Base-by-base conservation (phyloP, 2,329 filamentous ascomycete genomes). In the Nectriaceae sp. region DNA sequence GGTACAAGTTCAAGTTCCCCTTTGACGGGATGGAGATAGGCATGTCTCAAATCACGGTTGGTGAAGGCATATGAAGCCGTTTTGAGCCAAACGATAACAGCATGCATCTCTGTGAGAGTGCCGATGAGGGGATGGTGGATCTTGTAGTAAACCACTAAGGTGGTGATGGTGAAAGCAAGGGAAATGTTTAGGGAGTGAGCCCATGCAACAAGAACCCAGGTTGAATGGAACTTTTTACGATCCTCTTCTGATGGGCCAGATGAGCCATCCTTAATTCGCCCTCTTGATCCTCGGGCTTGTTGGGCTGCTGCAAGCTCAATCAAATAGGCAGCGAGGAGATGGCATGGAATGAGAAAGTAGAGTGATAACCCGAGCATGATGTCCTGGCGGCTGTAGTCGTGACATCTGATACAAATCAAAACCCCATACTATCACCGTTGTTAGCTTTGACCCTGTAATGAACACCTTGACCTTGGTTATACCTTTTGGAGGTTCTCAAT, bases 401-500 rank as follows among this genome's bases (percentile, higher is more conserved):
- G 91, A 66, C 92, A 96, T 56, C 83, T 84, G 51, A 99, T 76
- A 65, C 93, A 97, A 57, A 99, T 95, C 49, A 97, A 77, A 49
- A 97, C 90, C 45, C 94, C 94, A 66, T 99, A 99, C 89, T 93
- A 66, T 38, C n/a, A 24, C 33, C 19, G 31, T 20, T 13, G 13
- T 29, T 29, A 29, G 24, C 13, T 29, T 29, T 13, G n/a, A n/a
- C n/a, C n/a, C n/a, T n/a, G 24, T 29, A 29, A 6, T 29, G 24
- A 29, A 29, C 24, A 29, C 6, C 13, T 6, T 29, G 24, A 6
- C 13, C 6, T 29, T 29, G 24, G 6, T 29, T 29, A 29, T 66
- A 90, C 89, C 80, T 97, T 97, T 76, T 93, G 89, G 59, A 93
- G 90, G 66, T 99, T 99, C 71, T 97, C 94, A 65, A 99, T 91